These are phyloP conservation scores for Dactylonectria macrodidyma DNA, from an alignment of 2,329 filamentous ascomycete genomes.

Conservation along the genomic window DNA sequence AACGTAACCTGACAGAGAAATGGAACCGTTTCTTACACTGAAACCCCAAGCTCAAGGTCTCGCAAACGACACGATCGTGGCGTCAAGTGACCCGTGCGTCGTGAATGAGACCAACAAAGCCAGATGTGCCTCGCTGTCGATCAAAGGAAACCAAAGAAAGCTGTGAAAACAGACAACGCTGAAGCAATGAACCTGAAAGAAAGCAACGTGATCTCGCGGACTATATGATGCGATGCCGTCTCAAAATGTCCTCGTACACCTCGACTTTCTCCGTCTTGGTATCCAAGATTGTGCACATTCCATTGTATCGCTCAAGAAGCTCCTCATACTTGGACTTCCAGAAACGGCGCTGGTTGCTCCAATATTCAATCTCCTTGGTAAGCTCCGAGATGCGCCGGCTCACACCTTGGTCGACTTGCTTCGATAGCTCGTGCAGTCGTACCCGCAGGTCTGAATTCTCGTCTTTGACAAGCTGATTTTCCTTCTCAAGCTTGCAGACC, in stretches of 20 bases:
- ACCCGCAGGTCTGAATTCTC: constrained; percentile 55
- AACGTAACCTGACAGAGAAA: not conserved
- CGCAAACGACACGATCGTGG: not conserved
- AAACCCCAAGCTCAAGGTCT: not conserved
- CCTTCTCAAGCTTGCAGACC: constrained; percentile 54
- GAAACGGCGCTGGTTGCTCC: constrained; percentile 51
- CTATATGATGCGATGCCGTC: constrained; percentile 50
- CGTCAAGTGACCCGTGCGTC: not conserved
- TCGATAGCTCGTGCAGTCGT: constrained; percentile 53
- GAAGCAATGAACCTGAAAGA: constrained; percentile 1
- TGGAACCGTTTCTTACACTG: not conserved
- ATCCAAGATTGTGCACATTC: constrained; percentile 49
- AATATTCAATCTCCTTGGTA: constrained; percentile 52
- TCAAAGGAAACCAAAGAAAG: constrained; percentile 26
- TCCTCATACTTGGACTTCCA: constrained; percentile 52
- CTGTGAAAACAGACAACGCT: not conserved
- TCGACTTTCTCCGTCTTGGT: constrained; percentile 51
- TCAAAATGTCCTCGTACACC: constrained; percentile 54
- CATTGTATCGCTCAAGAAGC: constrained; percentile 46
- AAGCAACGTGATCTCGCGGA: not conserved
- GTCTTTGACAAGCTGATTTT: constrained; percentile 53
- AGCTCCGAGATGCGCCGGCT: constrained; percentile 53
- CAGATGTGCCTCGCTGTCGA: constrained; percentile 8
- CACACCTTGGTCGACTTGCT: constrained; percentile 50
- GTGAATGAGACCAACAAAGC: constrained; percentile 1